Evolutionary conservation across 2,329 filamentous ascomycete genomes (phyloP), one percentile per base, ranked within the genome.

Genomic region (Clonostachys byssicola): DNA sequence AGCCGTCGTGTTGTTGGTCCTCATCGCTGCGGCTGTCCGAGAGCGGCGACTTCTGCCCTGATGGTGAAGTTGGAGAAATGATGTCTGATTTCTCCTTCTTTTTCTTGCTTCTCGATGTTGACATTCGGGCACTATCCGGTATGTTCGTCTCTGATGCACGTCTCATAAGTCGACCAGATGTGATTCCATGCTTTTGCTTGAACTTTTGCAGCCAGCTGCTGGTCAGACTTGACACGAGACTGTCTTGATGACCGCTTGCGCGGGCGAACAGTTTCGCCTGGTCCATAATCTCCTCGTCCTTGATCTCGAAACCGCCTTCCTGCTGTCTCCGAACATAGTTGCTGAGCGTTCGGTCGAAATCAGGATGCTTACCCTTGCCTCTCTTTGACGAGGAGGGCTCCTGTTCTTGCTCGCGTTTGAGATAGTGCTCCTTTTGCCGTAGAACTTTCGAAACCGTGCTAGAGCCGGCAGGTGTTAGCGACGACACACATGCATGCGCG

Each of bases 381-480:
- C 88, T 86, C 66, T 94, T 95, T 54, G 88, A 18, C 18, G 40
- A n/a, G n/a, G 20, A 17, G 43, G 56, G 55, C 42, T 69, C 56
- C 79, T 81, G 62, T 77, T 89, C 55, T 85, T 87, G 65, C 17
- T 91, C 60, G 89, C 89, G 83, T 60, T 86, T 88, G 14, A 97
- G 78, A 67, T 95, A 97, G 65, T 95, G 94, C 53, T 99, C 94
- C 71, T 92, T 95, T 60, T 96, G 86, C 46, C 92, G 85, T 54
- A 99, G 70, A 47, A 97, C 94, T 65, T 99, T 99, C 47, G 94
- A 99, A n/a, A 99, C 94, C 43, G 94, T 99, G 72, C 94, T 99
- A 51, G 3, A 34, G 23, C 40, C 16, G 23, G 35, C 16, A 18
- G n/a, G 20, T 6, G 36, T 46, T 17, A 46, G 38, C 18, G n/a